Evolutionary conservation across 495 filamentous ascomycete genomes (phyloP), one percentile per base, ranked within the genome.

Genomic region (Hypoxylon cercidicola): DNA sequence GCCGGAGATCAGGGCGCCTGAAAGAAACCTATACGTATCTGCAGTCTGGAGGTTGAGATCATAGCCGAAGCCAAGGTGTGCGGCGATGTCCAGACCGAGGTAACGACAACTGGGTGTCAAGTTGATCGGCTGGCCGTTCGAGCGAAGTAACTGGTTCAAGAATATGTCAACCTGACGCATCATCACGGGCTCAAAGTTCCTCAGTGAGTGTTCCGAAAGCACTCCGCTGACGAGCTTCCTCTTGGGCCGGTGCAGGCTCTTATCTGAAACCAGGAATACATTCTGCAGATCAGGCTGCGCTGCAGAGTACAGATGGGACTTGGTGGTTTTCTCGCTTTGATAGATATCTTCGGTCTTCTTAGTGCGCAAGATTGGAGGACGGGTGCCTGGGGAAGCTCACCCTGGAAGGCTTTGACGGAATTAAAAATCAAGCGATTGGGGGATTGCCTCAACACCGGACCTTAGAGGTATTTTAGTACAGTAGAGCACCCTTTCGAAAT

Each of bases 381-480:
- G 11, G 18, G 19, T 3, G 11, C 4, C 0, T 32, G 35, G 5
- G 35, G 35, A 39, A 39, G 11, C 21, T 82, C 81, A n/a, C 67
- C 68, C 55, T 80, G 80, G 10, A 84, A 64, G 0, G 79, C 82
- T 6, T 65, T 57, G 2, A 55, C 40, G 21, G 69, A 73, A 59
- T 77, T 82, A 43, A 86, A 74, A 0, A 78, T 78, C 12, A 86
- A 64, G 9, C 58, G 75, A 32, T 84, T 81, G 1, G 84, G 84
- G 1, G 77, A 79, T 37, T 75, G 75, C 23, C 83, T 74, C 4
- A 84, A 66, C 39, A 80, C 48, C 20, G 60, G 35, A 13, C 35
- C 35, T 39, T 39, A 13, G 35, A 39, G 11, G 10, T 10, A 32
- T 32, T 32, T 32, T 10, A 39, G 35, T 39, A 39, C 11, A 5